Evolutionary conservation across 2,329 filamentous ascomycete genomes (phyloP).

Genomic region (Trichoderma sp.): DNA sequence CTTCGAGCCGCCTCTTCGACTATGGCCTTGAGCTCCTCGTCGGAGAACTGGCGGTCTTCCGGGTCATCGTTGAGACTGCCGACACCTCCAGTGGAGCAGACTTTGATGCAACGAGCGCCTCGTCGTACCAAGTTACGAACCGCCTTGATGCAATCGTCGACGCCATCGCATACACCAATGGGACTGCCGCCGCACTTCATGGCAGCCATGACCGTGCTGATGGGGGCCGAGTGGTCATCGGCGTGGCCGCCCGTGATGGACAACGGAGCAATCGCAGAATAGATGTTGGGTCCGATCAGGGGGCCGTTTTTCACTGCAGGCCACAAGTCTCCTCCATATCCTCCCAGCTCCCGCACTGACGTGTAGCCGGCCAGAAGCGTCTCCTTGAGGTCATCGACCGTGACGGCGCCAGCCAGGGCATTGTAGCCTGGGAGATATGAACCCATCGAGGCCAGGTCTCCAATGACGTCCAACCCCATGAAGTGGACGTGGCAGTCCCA

Average conservation of each 20-base stretch:
- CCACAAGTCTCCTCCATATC: constrained; percentile 45
- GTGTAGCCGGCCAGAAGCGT: constrained; percentile 48
- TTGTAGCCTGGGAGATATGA: constrained; percentile 20
- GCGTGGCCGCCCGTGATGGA: constrained; percentile 50
- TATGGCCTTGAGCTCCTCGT: constrained; percentile 39
- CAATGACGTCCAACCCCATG: constrained; percentile 32
- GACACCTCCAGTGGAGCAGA: constrained; percentile 41
- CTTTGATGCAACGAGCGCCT: constrained; percentile 42
- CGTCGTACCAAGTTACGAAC: constrained; percentile 42
- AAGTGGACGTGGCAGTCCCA: constrained; percentile 55
- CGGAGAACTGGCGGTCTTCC: constrained; percentile 39
- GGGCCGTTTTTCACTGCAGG: constrained; percentile 43
- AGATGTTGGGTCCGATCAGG: constrained; percentile 49
- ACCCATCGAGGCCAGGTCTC: not conserved
- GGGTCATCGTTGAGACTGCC: constrained; percentile 41
- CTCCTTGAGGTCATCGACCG: constrained; percentile 34
- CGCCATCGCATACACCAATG: constrained; percentile 38
- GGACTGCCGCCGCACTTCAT: constrained; percentile 35
- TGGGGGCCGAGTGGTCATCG: constrained; percentile 36
- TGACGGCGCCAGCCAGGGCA: constrained; percentile 22
- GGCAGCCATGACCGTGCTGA: constrained; percentile 33
- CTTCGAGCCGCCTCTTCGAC: constrained; percentile 39
- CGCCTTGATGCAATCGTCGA: constrained; percentile 41
- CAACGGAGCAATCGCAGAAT: constrained; percentile 44
- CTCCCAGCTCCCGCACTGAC: constrained; percentile 48